Conservation (phyloP, 306 rosid genomes). For the Argentina anserina region DNA sequence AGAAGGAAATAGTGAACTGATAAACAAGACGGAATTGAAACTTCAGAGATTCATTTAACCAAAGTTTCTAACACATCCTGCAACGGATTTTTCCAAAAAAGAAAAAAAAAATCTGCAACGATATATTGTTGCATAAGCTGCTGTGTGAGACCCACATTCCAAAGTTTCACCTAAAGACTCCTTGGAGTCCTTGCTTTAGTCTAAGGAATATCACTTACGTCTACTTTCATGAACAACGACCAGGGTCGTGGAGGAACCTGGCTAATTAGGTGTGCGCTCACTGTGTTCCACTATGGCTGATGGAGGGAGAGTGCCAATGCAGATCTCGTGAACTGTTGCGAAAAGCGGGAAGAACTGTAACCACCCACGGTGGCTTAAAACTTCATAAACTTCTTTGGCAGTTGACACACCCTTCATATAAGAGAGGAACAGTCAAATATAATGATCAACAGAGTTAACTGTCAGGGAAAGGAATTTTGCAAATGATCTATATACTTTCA, state of each 20-base stretch:
- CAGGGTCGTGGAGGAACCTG: conserved; percentile 10
- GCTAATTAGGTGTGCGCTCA: conserved; percentile 44
- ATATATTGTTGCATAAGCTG: not conserved
- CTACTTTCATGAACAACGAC: conserved; percentile 14
- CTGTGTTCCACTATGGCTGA: conserved; percentile 70
- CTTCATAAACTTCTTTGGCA: conserved; percentile 81
- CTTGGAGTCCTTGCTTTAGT: not conserved
- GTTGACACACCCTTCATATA: conserved; percentile 81
- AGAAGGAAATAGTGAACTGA: conserved; percentile 2
- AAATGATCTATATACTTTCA: not conserved
- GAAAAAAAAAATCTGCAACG: not conserved
- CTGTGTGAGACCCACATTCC: conserved; percentile 13
- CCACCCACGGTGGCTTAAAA: conserved; percentile 77
- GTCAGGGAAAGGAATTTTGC: not conserved
- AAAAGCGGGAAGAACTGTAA: conserved; percentile 76
- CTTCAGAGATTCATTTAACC: conserved; percentile 1
- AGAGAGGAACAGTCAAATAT: not conserved
- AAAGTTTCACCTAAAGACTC: not conserved
- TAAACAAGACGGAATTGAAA: not conserved
- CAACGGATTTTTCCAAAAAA: too few species aligned
- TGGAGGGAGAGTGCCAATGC: conserved; percentile 76
- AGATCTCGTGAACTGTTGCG: conserved; percentile 74
- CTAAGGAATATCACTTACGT: not conserved
- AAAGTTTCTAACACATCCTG: not conserved
- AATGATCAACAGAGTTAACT: not conserved